Percentiles rank a stretch among this genome's conserved stretches.
These are phyloP conservation scores for Nannochloropsis gaditana DNA, from an alignment of 108 stramenopile species.

Conservation along the genomic window DNA sequence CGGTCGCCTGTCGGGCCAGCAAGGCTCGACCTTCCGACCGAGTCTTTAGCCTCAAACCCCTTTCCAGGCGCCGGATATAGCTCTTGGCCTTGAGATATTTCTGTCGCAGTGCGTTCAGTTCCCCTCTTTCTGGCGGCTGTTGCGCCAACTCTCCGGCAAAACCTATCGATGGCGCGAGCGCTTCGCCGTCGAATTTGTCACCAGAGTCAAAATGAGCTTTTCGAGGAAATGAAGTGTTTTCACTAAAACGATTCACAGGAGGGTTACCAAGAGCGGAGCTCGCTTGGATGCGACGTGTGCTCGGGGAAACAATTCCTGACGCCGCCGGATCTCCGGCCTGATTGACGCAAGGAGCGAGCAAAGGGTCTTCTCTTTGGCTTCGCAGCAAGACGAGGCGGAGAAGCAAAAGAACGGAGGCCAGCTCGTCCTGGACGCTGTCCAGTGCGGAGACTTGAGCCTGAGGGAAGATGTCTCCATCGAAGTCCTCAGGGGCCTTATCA, in stretches of 20 bases:
- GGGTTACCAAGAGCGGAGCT: background rate
- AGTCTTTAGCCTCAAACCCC: background rate
- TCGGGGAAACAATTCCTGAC: background rate
- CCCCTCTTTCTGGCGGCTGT: background rate
- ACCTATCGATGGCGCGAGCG: background rate
- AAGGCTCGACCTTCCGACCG: background rate
- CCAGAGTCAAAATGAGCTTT: background rate
- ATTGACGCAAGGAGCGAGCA: background rate
- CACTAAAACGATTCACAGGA: background rate
- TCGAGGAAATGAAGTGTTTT: background rate
- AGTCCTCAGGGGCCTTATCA: background rate
- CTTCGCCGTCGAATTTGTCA: background rate
- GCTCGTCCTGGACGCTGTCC: background rate
- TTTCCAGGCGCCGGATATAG: background rate
- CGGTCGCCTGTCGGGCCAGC: background rate
- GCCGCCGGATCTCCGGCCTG: background rate
- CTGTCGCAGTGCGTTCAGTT: background rate
- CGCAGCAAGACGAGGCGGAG: background rate
- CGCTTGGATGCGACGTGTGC: background rate
- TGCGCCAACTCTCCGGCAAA: background rate
- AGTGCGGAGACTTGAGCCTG: background rate
- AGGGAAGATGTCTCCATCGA: background rate
- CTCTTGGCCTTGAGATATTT: background rate
- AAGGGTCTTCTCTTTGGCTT: background rate
- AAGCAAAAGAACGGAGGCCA: conserved; percentile 6